Evolutionary conservation across 805 yeast species (phyloP), one percentile per base, ranked within the genome.

Genomic region (Candida ovalis): DNA sequence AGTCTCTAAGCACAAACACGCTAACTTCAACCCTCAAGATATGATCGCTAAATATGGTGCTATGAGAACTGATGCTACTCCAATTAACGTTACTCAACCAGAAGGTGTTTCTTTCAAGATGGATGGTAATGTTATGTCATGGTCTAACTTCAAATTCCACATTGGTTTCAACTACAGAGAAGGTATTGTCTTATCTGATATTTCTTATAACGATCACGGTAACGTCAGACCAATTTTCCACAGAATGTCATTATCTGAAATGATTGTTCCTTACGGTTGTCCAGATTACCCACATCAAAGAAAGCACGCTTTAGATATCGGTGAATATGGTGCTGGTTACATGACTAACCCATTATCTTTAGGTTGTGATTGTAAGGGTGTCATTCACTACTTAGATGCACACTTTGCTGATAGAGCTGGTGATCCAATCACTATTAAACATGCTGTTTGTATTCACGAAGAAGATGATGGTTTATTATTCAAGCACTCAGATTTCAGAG

Each of bases 361-460:
- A 47, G 92, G 92, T 38, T 86, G 94, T 66, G 94, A 86, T 67
- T 86, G 94, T 73, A 86, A 86, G 67, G 94, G 94, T 64, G 88
- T 81, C 40, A 86, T 86, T 59, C 91, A 87, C 66, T 86, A 86
- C 70, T 64, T 86, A 68, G 91, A 86, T 68, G 91, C 88, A n/a
- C 82, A 80, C 66, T 83, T 84, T 62, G 75, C 83, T 30, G 81
- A 80, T 67, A 77, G 81, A 66, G 66, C 72, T 9, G 94, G 94
- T 63, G 82, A 78, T 21, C 82, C 89, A 49, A 71, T 81, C 55
- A 81, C 88, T 30, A 75, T 85, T 50, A 84, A 82, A 68, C 84
- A 86, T 58, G 92, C 91, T 15, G 77, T 86, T 52, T 86, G 94
- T 69, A 85, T 86, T 60, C 94, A 87, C 65, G 94, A 86, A 72